Conservation (phyloP, 2,329 filamentous ascomycete species). For the Microcyclospora tardicrescens region DNA sequence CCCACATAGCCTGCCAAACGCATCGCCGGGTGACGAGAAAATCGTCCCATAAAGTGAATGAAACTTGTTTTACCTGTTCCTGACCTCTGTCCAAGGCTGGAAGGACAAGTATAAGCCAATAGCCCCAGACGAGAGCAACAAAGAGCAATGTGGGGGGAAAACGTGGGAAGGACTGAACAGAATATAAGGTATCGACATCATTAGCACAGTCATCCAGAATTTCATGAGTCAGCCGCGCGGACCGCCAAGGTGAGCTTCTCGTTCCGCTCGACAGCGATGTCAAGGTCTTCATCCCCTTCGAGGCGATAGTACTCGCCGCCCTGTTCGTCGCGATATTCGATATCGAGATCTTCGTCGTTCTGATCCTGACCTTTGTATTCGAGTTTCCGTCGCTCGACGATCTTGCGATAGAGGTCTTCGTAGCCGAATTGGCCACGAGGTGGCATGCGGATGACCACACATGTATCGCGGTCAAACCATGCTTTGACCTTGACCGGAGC, state of each 20-base stretch:
- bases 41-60: too few species aligned
- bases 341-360: slow-evolving; percentile 45
- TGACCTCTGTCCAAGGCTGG: too few species aligned
- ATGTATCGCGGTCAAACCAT: slow-evolving; percentile 72
- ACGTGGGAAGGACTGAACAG: too few species aligned
- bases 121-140: too few species aligned
- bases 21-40: too few species aligned
- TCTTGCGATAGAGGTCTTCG: slow-evolving; percentile 66
- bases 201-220: not conserved
- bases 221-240: slow-evolving; percentile 12
- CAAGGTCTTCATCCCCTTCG: slow-evolving; percentile 67
- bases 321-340: slow-evolving; percentile 78
- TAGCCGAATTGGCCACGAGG: slow-evolving; percentile 55
- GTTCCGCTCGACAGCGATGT: slow-evolving; percentile 67
- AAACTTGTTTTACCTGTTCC: too few species aligned
- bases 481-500: slow-evolving; percentile 75
- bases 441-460: slow-evolving; percentile 82
- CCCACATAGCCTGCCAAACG: too few species aligned
- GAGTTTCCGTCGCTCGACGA: slow-evolving; percentile 72
- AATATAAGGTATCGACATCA: too few species aligned
- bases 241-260: slow-evolving; percentile 65
- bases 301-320: slow-evolving; percentile 63
- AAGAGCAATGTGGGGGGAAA: too few species aligned
- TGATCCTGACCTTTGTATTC: slow-evolving; percentile 26
- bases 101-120: too few species aligned